phyloP scores from a whole-genome alignment of 331 rosid genomes.

The Pyrus hybrid region DNA sequence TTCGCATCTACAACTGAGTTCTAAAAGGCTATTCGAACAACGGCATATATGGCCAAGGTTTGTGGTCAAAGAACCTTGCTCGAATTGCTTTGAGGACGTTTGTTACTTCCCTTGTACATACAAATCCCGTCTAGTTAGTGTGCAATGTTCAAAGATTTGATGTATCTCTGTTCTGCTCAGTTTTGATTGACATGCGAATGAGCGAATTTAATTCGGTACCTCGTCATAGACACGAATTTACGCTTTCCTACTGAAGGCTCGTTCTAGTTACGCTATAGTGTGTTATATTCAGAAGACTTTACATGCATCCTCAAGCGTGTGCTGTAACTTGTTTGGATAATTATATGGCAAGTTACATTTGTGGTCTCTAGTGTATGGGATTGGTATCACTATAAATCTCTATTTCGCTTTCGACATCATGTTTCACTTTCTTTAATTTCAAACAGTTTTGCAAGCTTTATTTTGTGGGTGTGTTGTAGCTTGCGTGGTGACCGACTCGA shows the following conservation, averaged over 20 bases:
- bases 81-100: background rate
- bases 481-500: too few relatives aligned
- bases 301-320: background rate
- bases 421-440: too few relatives aligned
- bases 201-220: background rate
- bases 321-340: background rate
- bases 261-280: too few relatives aligned
- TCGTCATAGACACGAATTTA: background rate
- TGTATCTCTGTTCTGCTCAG: slow-evolving; percentile 18
- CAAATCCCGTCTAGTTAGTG: background rate
- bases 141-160: slow-evolving; percentile 4
- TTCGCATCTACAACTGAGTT: background rate
- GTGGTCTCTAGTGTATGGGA: background rate
- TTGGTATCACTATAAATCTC: too few relatives aligned
- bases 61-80: background rate
- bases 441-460: too few relatives aligned
- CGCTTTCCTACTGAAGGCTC: background rate
- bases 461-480: too few relatives aligned
- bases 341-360: background rate
- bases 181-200: slow-evolving; percentile 24
- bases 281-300: too few relatives aligned
- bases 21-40: background rate
- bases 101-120: background rate
- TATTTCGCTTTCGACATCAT: too few relatives aligned
- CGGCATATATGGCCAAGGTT: background rate